Evolutionary conservation across 129 eudicot species (phyloP), one percentile per base, ranked within the genome.

Genomic region (Helianthus tuberosus): DNA sequence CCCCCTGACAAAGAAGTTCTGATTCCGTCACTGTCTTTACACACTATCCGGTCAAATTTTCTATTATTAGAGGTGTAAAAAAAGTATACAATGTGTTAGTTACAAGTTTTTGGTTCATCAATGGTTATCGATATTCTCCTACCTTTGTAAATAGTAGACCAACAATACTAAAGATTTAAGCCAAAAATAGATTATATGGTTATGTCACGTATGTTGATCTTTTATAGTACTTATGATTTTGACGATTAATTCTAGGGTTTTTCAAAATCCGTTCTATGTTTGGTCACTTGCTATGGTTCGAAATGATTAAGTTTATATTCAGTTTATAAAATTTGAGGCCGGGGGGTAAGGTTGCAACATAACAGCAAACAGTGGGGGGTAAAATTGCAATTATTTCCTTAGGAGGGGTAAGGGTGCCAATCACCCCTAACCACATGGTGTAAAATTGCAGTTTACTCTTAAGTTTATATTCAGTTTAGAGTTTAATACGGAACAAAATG

Each of bases 401-500:
- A n/a, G n/a, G n/a, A n/a, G n/a, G n/a, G n/a, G n/a, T n/a, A n/a
- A n/a, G n/a, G n/a, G n/a, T n/a, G n/a, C n/a, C n/a, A n/a, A n/a
- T n/a, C n/a, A n/a, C n/a, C n/a, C n/a, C n/a, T n/a, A n/a, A n/a
- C n/a, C n/a, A n/a, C n/a, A n/a, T n/a, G n/a, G n/a, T n/a, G n/a
- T n/a, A n/a, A n/a, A n/a, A n/a, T n/a, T n/a, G n/a, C n/a, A n/a
- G n/a, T n/a, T n/a, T n/a, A n/a, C n/a, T n/a, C n/a, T n/a, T n/a
- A n/a, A n/a, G n/a, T n/a, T n/a, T n/a, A n/a, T n/a, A n/a, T n/a
- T n/a, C 17, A 54, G 5, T 8, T 8, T 20, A 9, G 12, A 55
- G 68, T 64, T 64, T 38, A 47, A 38, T 36, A 64, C 48, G 25
- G 49, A 11, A 20, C 39, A 59, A 59, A 58, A 25, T 11, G 64